Conservation (phyloP, 129 eudicot species). For the Centrapalus pauciflorus region DNA sequence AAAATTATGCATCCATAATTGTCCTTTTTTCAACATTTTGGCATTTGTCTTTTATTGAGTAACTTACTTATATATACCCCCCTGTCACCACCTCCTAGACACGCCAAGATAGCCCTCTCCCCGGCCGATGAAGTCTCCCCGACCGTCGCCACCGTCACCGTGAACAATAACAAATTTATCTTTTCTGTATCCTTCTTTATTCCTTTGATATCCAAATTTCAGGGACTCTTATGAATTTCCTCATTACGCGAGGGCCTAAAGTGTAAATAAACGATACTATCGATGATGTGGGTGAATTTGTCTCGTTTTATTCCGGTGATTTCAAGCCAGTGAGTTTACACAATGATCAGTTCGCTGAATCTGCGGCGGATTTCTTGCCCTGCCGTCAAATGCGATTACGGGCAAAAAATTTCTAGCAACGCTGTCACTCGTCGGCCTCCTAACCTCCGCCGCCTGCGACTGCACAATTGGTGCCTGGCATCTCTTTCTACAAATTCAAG, state of each 20-base stretch:
- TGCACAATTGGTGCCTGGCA: conserved; percentile 20
- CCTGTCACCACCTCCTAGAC: too few relatives aligned
- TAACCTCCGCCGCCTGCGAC: conserved; percentile 14
- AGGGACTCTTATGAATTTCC: too few relatives aligned
- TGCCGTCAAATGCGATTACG: background rate
- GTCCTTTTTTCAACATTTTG: too few relatives aligned
- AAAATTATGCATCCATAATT: too few relatives aligned
- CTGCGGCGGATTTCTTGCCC: conserved; percentile 20
- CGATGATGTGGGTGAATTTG: background rate
- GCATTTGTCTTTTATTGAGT: too few relatives aligned
- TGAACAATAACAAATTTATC: too few relatives aligned
- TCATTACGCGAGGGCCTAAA: background rate
- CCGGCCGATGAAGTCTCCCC: too few relatives aligned
- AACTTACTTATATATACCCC: too few relatives aligned
- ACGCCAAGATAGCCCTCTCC: too few relatives aligned
- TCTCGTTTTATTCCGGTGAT: conserved; percentile 20
- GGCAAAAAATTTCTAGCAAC: conserved; percentile 15
- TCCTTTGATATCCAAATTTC: too few relatives aligned
- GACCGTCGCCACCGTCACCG: too few relatives aligned
- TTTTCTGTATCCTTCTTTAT: too few relatives aligned
- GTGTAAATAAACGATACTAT: background rate
- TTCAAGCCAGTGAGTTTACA: conserved; percentile 16
- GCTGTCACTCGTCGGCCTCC: background rate
- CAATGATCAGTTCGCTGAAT: conserved; percentile 26
- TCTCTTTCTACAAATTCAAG: conserved; percentile 25